Evolutionary conservation across 805 yeast genomes (phyloP), one percentile per base, ranked within the genome.

Genomic region (Metschnikowia picachoensis): DNA sequence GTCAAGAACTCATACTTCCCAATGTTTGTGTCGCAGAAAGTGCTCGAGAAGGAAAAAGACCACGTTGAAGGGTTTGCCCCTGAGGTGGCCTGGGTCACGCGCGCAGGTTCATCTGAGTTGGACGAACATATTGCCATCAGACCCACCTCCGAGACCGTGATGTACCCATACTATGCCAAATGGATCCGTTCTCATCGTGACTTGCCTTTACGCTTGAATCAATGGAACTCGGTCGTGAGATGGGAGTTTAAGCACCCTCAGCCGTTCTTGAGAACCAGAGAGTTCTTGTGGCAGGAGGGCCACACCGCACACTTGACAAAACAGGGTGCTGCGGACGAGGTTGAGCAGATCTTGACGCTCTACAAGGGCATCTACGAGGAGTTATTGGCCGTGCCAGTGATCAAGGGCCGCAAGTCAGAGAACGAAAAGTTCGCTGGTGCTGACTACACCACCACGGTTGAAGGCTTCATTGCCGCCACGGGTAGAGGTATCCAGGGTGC

Each of bases 201-300:
- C 68, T 79, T 95, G 66, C 99, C 99, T 51, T 77, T 94, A 71
- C 87, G 87, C 62, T 79, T 94, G 64, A 94, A 94, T 77, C 99
- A 94, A 74, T 94, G 99, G 99, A 95, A 95, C 76, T 91, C 97
- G 15, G 99, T 94, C 37, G 99, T 94, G 41, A 86, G 99, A 77
- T 94, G 99, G 99, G 99, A 94, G 74, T 94, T 94, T 76, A 94
- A 94, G 77, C 98, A 94, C 70, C 99, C 99, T 48, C 99, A 94
- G 74, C 99, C 99, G 41, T 94, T 94, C 72, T 74, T 94, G 65
- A 87, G 99, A 80, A 95, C 99, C 12, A 86, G 99, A 75, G 99
- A 94, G 73, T 94, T 94, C 74, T 77, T 94, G 69, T 94, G 99
- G 99, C 99, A 94, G 75, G 99, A 94, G 75, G 99, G 99, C 60